Evolutionary conservation across 495 filamentous ascomycete genomes (phyloP).

Genomic region (Pyronema domesticum): DNA sequence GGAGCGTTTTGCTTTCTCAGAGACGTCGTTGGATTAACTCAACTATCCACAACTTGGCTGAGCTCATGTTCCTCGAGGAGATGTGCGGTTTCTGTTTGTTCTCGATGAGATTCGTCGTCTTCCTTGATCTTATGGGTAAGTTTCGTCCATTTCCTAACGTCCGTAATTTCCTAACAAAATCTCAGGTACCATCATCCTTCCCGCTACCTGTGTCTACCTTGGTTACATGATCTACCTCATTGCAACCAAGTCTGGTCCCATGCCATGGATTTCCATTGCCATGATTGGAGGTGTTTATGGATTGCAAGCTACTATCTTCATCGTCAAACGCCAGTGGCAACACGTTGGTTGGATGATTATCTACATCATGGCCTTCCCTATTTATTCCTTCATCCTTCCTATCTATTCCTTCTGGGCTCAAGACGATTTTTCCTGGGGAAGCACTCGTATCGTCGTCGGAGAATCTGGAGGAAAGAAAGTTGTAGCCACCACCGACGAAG

Average conservation of each 20-base stretch:
- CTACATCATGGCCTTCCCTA: conserved; percentile 81
- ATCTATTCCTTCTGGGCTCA: conserved; percentile 99
- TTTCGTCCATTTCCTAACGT: background rate
- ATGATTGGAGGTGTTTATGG: conserved; percentile 87
- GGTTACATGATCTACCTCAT: conserved; percentile 76
- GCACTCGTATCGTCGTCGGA: conserved; percentile 87
- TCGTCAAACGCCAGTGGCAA: conserved; percentile 91
- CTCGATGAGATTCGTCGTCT: conserved; percentile 93
- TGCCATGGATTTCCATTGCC: conserved; percentile 72
- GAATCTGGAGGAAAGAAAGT: conserved; percentile 82
- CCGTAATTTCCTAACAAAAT: background rate
- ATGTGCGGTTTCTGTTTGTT: conserved; percentile 99
- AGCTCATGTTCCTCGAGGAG: conserved; percentile 71
- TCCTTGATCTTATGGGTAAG: conserved; percentile 72
- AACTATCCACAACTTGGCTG: conserved; percentile 84
- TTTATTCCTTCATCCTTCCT: conserved; percentile 81
- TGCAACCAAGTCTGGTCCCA: conserved; percentile 48
- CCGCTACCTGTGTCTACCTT: conserved; percentile 77
- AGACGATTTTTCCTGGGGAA: conserved; percentile 97
- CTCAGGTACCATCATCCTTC: conserved; percentile 60
- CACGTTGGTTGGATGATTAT: conserved; percentile 99
- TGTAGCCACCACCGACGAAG: conserved; percentile 70
- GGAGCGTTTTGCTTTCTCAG: conserved; percentile 83
- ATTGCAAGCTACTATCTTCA: conserved; percentile 88
- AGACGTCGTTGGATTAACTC: conserved; percentile 98